These are phyloP conservation scores for Vitis rotundifolia DNA, from an alignment of 164 flowering plant genomes.

Conservation along the genomic window DNA sequence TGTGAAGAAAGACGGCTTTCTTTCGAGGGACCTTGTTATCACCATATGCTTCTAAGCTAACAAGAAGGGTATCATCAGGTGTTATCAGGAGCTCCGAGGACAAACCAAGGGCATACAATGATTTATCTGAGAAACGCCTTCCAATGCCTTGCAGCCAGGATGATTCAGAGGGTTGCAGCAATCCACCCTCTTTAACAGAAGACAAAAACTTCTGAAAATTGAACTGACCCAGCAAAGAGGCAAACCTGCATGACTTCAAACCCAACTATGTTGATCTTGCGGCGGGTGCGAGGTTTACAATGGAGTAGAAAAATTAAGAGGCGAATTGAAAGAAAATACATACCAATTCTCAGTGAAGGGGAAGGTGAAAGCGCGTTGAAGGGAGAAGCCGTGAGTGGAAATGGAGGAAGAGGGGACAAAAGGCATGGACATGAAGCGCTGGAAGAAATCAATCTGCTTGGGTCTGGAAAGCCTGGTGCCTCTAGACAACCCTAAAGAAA, in stretches of 20 bases:
- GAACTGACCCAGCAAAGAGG: conserved; percentile 69
- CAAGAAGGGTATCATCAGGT: conserved; percentile 53
- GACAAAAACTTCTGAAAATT: conserved; percentile 67
- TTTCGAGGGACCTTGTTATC: conserved; percentile 39
- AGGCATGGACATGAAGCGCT: conserved; percentile 75
- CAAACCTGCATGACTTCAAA: conserved; percentile 60
- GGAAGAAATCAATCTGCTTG: conserved; percentile 85
- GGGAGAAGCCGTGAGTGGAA: conserved; percentile 41
- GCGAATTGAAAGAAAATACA: neutral
- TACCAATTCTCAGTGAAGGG: conserved; percentile 68
- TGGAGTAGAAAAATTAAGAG: neutral
- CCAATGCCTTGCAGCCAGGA: conserved; percentile 42
- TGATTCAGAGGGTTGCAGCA: conserved; percentile 16
- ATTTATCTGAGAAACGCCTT: conserved; percentile 46
- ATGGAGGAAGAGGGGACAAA: conserved; percentile 60
- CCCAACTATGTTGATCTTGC: neutral
- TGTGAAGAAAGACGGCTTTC: conserved; percentile 68
- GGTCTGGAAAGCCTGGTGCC: conserved; percentile 74
- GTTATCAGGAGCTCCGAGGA: conserved; percentile 60
- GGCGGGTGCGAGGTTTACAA: no score
- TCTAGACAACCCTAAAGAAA: conserved; percentile 74
- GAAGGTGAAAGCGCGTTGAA: conserved; percentile 62
- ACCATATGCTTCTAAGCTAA: conserved; percentile 57
- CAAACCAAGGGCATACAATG: conserved; percentile 66
- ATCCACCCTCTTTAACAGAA: conserved; percentile 33